A percentile compares a stretch with the other conserved stretches of the same genome.
Evolutionary conservation across 2,329 filamentous ascomycete species (phyloP).

Genomic region (Claviceps sp.): DNA sequence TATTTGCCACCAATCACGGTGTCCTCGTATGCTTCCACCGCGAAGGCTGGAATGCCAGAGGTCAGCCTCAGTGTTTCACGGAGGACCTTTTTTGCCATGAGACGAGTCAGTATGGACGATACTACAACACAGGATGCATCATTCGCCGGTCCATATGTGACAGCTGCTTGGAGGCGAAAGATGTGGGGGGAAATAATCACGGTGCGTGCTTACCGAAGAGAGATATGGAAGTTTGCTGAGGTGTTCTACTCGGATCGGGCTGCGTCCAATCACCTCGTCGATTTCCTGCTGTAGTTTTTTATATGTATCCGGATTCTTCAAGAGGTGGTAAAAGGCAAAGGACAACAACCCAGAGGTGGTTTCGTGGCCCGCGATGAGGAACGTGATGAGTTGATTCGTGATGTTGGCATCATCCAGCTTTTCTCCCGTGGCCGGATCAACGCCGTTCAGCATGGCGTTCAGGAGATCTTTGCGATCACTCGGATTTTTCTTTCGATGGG

Average conservation of each 20-base stretch:
- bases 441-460: constrained; percentile 54
- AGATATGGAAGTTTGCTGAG: constrained; percentile 53
- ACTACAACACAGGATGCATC: too few species aligned
- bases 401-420: constrained; percentile 50
- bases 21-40: constrained; percentile 39
- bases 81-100: constrained; percentile 27
- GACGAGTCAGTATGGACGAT: too few species aligned
- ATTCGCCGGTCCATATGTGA: too few species aligned
- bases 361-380: constrained; percentile 58
- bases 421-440: constrained; percentile 53
- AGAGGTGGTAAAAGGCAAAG: constrained; percentile 51
- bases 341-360: constrained; percentile 56
- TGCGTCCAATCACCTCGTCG: constrained; percentile 47
- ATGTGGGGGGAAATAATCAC: not conserved
- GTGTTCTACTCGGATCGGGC: constrained; percentile 45
- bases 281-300: constrained; percentile 53
- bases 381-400: constrained; percentile 59
- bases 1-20: constrained; percentile 49
- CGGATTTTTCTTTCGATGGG: constrained; percentile 40
- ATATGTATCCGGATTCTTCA: constrained; percentile 48
- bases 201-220: constrained; percentile 30
- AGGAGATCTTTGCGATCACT: constrained; percentile 52
- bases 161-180: too few species aligned
- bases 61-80: constrained; percentile 52
- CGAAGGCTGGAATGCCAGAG: constrained; percentile 46